Conservation (phyloP, 2,329 filamentous ascomycete genomes). For the Boeremia lycopersici region DNA sequence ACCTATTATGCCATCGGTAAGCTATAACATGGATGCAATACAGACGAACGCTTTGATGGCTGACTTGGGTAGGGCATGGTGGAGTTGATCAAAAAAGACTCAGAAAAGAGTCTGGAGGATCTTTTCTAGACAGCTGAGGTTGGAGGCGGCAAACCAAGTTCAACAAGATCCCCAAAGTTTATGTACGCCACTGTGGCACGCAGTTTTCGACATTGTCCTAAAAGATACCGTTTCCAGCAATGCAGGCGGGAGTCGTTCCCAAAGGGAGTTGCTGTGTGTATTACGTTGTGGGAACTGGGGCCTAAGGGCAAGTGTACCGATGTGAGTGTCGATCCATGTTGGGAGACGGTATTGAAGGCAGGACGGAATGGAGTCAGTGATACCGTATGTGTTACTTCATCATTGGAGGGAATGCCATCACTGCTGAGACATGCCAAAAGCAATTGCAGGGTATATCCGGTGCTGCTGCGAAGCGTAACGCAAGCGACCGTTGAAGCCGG, state of each 20-base stretch:
- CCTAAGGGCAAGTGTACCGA: not conserved
- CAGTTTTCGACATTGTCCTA: constrained; percentile 35
- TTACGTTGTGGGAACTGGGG: constrained; percentile 4
- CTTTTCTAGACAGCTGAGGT: constrained; percentile 63
- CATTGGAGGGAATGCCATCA: not conserved
- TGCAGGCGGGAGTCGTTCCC: constrained; percentile 2
- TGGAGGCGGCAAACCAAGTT: not conserved
- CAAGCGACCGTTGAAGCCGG: constrained; percentile 17
- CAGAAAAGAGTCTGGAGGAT: constrained; percentile 89
- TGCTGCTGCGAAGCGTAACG: constrained; percentile 8
- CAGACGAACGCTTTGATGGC: not conserved
- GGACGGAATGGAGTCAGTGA: not conserved
- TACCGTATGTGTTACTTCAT: constrained; percentile 1
- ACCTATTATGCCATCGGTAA: constrained; percentile 89
- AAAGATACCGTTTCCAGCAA: constrained; percentile 14
- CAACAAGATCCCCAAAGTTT: constrained; percentile 17
- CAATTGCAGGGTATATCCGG: constrained; percentile 5
- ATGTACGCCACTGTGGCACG: constrained; percentile 47
- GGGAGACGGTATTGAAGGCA: not conserved
- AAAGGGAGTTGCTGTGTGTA: constrained; percentile 21
- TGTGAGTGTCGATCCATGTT: constrained; percentile 4
- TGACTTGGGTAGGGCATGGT: constrained; percentile 79
- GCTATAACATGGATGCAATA: constrained; percentile 21
- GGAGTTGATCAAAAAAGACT: constrained; percentile 89
- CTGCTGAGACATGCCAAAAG: not conserved